phyloP scores from a whole-genome alignment of 495 filamentous ascomycete genomes.

The Penicilliopsis zonata region DNA sequence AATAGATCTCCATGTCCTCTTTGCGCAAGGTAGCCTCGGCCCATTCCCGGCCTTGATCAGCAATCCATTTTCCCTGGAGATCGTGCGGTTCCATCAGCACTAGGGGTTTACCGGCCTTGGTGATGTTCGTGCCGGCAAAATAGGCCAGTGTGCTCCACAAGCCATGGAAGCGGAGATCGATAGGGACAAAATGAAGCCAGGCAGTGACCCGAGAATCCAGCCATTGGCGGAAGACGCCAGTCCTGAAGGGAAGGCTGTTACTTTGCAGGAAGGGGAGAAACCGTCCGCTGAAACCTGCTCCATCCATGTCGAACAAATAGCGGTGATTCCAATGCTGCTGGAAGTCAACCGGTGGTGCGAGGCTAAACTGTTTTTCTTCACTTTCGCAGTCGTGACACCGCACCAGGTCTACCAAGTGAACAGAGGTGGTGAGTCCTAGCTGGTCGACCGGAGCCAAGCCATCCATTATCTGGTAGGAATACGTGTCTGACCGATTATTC shows the following conservation, averaged over 20 bases:
- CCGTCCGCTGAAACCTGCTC: conserved; percentile 53
- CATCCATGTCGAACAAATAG: conserved; percentile 57
- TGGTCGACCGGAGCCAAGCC: conserved; percentile 15
- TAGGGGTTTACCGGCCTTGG: conserved; percentile 7
- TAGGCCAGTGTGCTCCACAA: conserved; percentile 55
- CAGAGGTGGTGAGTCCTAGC: conserved; percentile 25
- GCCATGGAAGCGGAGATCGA: conserved; percentile 56
- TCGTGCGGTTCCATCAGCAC: conserved; percentile 23
- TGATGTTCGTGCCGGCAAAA: conserved; percentile 35
- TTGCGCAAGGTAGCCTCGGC: conserved; percentile 50
- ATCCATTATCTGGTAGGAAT: conserved; percentile 25
- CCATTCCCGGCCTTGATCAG: conserved; percentile 55
- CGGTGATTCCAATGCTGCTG: conserved; percentile 52
- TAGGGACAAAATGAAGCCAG: conserved; percentile 69
- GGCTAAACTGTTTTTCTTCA: conserved; percentile 38
- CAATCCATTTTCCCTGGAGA: conserved; percentile 48
- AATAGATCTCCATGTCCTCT: conserved; percentile 77
- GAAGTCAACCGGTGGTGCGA: conserved; percentile 30
- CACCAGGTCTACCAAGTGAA: conserved; percentile 35
- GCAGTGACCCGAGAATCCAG: conserved; percentile 56
- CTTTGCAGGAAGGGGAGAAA: conserved; percentile 52
- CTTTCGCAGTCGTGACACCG: conserved; percentile 46
- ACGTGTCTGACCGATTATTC: conserved; percentile 13
- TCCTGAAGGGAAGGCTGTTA: conserved; percentile 49
- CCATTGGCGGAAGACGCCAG: conserved; percentile 62